Percentiles rank a stretch among this genome's conserved stretches.
phyloP scores from a whole-genome alignment of 2,329 filamentous ascomycete genomes.

The Domatiomyces catenatus region DNA sequence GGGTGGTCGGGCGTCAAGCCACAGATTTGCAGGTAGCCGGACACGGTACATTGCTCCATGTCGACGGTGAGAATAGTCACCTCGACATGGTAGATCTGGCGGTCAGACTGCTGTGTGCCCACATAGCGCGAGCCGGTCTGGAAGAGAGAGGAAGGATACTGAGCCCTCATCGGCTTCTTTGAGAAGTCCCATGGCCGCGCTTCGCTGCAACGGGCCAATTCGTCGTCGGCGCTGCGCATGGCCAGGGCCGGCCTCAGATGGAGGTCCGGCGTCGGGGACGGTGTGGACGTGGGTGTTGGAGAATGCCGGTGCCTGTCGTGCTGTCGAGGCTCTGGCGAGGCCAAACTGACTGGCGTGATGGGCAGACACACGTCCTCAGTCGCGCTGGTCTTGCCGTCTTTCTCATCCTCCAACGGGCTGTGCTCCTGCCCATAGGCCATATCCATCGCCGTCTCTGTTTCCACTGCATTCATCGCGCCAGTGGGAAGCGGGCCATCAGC shows the following conservation, averaged over 20 bases:
- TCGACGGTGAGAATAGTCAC: conserved; percentile 96
- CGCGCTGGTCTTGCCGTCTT: conserved; percentile 1
- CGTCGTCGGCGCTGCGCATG: conserved; percentile 6
- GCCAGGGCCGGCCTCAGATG: not conserved
- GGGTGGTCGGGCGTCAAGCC: conserved; percentile 94
- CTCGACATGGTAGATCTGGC: conserved; percentile 85
- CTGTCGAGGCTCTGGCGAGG: not conserved
- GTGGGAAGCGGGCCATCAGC: not conserved
- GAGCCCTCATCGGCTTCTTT: conserved; percentile 38
- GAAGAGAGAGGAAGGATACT: conserved; percentile 71
- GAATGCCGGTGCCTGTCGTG: not conserved
- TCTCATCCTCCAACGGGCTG: conserved; percentile 8
- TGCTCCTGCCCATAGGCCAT: conserved; percentile 17
- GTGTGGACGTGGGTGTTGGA: not conserved
- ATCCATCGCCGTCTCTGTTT: conserved; percentile 15
- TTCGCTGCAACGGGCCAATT: conserved; percentile 10
- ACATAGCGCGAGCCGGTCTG: conserved; percentile 75
- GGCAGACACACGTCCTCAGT: not conserved
- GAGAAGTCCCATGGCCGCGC: conserved; percentile 13
- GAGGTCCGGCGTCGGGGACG: not conserved
- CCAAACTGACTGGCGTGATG: not conserved
- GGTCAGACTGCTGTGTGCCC: conserved; percentile 84
- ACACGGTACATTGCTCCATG: conserved; percentile 83
- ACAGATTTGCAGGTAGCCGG: conserved; percentile 90
- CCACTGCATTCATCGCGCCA: not conserved